Percentiles rank a stretch among this genome's conserved stretches.
Conservation (phyloP, 106 monocot genomes). For the Dioscorea zingiberensis region DNA sequence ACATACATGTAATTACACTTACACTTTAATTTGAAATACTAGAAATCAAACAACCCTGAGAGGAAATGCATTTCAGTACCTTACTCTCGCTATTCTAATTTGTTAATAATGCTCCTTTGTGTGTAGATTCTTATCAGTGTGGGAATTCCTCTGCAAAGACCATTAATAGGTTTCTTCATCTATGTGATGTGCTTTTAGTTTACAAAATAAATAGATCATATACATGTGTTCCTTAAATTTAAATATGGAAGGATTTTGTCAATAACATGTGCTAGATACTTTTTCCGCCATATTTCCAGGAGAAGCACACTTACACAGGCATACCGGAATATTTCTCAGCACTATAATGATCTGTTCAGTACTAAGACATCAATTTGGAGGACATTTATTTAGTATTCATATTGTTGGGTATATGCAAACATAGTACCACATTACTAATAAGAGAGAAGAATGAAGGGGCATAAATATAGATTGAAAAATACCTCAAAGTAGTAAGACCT, state of each 20-base stretch:
- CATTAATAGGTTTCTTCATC: constrained; percentile 3
- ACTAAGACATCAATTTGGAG: too few species aligned
- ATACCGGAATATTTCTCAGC: constrained; percentile 81
- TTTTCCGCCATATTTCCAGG: constrained; percentile 71
- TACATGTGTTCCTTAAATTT: background rate
- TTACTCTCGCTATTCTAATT: background rate
- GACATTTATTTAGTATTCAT: too few species aligned
- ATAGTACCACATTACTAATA: too few species aligned
- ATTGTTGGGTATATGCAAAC: background rate
- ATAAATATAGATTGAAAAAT: too few species aligned
- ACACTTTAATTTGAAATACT: too few species aligned
- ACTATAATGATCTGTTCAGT: constrained; percentile 91
- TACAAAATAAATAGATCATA: too few species aligned
- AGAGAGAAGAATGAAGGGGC: too few species aligned
- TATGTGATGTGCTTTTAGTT: too few species aligned
- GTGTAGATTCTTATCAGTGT: constrained; percentile 76
- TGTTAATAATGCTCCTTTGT: background rate
- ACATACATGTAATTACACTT: too few species aligned
- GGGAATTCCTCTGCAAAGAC: constrained; percentile 22
- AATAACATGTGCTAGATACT: constrained; percentile 47
- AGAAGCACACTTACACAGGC: constrained; percentile 77
- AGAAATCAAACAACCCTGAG: too few species aligned
- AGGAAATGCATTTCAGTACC: background rate
- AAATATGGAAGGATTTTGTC: background rate
- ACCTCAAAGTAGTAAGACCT: too few species aligned